Conservation (phyloP, 176 grass and related monocot genomes). For the Musa schizocarpa region DNA sequence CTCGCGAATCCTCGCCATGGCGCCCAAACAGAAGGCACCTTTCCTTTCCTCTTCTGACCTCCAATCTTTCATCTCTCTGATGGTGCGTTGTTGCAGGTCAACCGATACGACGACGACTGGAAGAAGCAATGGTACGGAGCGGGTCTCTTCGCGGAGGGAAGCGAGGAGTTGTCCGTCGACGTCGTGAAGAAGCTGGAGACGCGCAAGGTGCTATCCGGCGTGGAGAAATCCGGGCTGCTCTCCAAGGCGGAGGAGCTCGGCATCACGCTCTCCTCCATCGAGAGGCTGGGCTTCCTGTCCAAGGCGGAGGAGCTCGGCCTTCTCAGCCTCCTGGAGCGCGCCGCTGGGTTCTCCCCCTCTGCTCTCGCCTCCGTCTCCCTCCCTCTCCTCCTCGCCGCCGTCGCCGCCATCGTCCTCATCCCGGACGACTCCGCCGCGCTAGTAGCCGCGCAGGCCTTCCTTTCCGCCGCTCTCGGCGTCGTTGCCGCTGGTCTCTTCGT, state of each 20-base stretch:
- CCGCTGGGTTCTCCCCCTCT: slow-evolving; percentile 47
- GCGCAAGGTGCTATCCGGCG: slow-evolving; percentile 76
- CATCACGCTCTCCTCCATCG: slow-evolving; percentile 76
- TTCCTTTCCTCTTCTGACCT: background rate
- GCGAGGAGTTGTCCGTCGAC: slow-evolving; percentile 74
- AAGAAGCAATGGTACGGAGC: slow-evolving; percentile 94
- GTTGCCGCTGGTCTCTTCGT: slow-evolving; percentile 62
- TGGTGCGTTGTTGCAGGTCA: slow-evolving; percentile 34
- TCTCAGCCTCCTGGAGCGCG: slow-evolving; percentile 80
- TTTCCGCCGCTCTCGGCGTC: slow-evolving; percentile 37
- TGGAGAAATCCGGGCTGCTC: slow-evolving; percentile 84
- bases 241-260: slow-evolving; percentile 89
- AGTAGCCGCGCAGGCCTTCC: slow-evolving; percentile 39
- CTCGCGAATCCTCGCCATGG: slow-evolving; percentile 75
- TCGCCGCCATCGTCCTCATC: slow-evolving; percentile 55
- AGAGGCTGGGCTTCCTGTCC: slow-evolving; percentile 61
- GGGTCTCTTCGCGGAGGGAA: slow-evolving; percentile 74
- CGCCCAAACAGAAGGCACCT: slow-evolving; percentile 59
- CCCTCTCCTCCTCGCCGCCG: slow-evolving; percentile 63
- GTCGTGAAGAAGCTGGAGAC: slow-evolving; percentile 85
- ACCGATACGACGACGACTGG: slow-evolving; percentile 81
- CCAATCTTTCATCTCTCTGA: background rate
- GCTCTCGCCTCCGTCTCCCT: slow-evolving; percentile 77
- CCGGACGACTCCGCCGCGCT: slow-evolving; percentile 78
- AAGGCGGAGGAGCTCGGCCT: slow-evolving; percentile 90